Evolutionary conservation across 2,329 filamentous ascomycete species (phyloP).

Genomic region (Neonectria punicea): DNA sequence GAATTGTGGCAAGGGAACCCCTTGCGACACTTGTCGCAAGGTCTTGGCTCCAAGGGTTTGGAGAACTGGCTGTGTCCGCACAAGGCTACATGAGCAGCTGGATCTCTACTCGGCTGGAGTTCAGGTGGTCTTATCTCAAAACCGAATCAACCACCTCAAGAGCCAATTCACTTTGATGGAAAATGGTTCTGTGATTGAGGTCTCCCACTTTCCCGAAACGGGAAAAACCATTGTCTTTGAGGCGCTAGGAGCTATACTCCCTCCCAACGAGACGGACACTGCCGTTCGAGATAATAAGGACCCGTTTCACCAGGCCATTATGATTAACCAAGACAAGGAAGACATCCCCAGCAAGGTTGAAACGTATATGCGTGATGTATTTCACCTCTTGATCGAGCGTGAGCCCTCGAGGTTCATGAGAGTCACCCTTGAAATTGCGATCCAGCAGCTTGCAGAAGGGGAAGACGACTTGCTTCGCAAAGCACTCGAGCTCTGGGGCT

Average conservation of each 20-base stretch:
- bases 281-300: slow-evolving; percentile 48
- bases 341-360: slow-evolving; percentile 70
- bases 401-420: slow-evolving; percentile 71
- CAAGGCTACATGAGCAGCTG: slow-evolving; percentile 69
- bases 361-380: slow-evolving; percentile 67
- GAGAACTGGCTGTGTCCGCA: slow-evolving; percentile 71
- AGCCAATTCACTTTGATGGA: slow-evolving; percentile 60
- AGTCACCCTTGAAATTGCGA: slow-evolving; percentile 66
- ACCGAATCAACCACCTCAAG: slow-evolving; percentile 66
- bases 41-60: slow-evolving; percentile 73
- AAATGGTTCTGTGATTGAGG: slow-evolving; percentile 63
- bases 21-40: slow-evolving; percentile 72
- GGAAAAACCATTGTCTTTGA: slow-evolving; percentile 56
- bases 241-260: slow-evolving; percentile 46
- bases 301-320: slow-evolving; percentile 55
- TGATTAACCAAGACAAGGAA: slow-evolving; percentile 71
- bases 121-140: slow-evolving; percentile 70
- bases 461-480: slow-evolving; percentile 66
- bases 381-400: slow-evolving; percentile 66
- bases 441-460: slow-evolving; percentile 56
- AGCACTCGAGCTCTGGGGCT: slow-evolving; percentile 71
- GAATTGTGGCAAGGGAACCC: slow-evolving; percentile 71
- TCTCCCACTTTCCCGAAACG: slow-evolving; percentile 67
- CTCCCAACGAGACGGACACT: slow-evolving; percentile 50
- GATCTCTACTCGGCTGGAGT: slow-evolving; percentile 73